Evolutionary conservation across 2,329 filamentous ascomycete species (phyloP).

Genomic region (Aspergillus quadricinctus): DNA sequence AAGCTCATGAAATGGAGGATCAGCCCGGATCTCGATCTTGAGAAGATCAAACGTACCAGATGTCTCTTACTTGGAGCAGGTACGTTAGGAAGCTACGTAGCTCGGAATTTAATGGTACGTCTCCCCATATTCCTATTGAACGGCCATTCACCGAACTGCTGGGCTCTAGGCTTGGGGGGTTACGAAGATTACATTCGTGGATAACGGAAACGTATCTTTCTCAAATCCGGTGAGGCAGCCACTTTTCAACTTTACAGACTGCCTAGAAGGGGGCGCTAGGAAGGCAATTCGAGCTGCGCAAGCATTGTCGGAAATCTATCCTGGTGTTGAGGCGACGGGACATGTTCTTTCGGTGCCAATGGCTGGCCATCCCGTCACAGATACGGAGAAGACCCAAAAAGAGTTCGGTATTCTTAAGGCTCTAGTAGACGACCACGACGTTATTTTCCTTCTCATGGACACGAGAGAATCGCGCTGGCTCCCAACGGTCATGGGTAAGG

Average conservation of each 20-base stretch:
- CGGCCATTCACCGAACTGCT: not conserved
- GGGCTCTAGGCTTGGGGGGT: conserved; percentile 74
- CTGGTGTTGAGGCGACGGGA: conserved; percentile 77
- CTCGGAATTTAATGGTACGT: conserved; percentile 70
- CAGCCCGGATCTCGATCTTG: conserved; percentile 79
- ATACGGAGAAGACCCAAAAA: conserved; percentile 62
- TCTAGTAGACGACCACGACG: conserved; percentile 81
- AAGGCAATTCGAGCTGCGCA: conserved; percentile 81
- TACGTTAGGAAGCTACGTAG: conserved; percentile 90
- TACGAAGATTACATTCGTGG: conserved; percentile 89
- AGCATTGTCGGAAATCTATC: conserved; percentile 80
- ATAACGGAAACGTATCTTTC: conserved; percentile 89
- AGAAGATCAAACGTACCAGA: conserved; percentile 81
- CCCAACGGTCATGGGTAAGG: conserved; percentile 93
- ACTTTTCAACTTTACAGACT: conserved; percentile 86
- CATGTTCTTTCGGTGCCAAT: conserved; percentile 86
- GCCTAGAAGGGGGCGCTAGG: conserved; percentile 73
- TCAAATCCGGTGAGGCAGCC: conserved; percentile 96
- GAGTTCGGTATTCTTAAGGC: conserved; percentile 72
- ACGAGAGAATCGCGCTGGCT: conserved; percentile 92
- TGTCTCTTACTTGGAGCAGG: conserved; percentile 89
- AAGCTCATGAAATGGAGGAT: conserved; percentile 99
- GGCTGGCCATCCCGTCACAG: conserved; percentile 82
- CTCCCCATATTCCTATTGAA: not conserved
- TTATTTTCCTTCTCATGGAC: conserved; percentile 94